These are phyloP conservation scores for Lactifluus hygrophoroides DNA, from an alignment of 768 basidiomycete species.

Conservation along the genomic window DNA sequence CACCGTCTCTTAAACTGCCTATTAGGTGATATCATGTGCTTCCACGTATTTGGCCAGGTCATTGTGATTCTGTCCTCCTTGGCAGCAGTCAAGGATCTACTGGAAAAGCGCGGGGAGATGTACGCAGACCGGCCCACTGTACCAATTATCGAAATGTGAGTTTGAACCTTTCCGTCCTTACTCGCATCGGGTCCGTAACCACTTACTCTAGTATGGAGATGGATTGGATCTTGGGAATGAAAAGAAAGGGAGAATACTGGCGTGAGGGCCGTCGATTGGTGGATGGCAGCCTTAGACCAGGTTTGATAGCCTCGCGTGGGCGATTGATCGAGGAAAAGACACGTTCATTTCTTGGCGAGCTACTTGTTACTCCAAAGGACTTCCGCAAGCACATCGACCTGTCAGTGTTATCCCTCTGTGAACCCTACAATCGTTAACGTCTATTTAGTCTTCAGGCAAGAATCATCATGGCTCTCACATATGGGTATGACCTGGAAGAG, in stretches of 20 bases:
- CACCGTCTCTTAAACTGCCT: background rate
- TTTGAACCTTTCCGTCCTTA: no score
- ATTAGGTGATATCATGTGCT: background rate
- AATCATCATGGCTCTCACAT: conserved; percentile 2
- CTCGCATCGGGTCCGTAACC: background rate
- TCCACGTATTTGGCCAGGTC: conserved; percentile 31
- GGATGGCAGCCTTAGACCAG: conserved; percentile 2
- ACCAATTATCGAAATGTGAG: background rate
- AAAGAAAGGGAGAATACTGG: background rate
- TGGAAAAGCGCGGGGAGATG: conserved; percentile 41
- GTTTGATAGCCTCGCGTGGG: background rate
- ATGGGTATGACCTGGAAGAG: background rate
- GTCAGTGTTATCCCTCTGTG: background rate
- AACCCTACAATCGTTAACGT: background rate
- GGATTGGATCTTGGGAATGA: background rate
- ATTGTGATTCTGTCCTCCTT: conserved; percentile 42
- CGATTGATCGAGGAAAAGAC: conserved; percentile 1
- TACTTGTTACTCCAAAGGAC: background rate
- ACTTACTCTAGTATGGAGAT: background rate
- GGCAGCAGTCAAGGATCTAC: conserved; percentile 37
- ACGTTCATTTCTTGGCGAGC: background rate
- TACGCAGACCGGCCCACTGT: conserved; percentile 4
- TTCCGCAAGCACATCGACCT: background rate
- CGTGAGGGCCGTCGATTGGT: background rate
- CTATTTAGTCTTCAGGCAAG: conserved; percentile 1